Base-by-base conservation (phyloP, 352 stramenopile species). In the Peronospora destructor region DNA sequence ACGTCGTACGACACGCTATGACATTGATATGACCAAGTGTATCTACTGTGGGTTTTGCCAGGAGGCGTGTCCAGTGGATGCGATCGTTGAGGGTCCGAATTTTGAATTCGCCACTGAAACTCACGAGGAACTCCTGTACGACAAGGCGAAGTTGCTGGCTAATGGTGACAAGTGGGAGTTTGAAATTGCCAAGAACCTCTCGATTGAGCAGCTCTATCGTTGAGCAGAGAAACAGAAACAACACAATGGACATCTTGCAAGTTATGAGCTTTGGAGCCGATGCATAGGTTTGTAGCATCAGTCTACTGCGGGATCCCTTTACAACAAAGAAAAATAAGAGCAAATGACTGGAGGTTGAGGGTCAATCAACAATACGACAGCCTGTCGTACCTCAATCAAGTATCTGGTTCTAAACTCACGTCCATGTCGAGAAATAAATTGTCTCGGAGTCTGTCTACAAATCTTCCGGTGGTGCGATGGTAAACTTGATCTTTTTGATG, bases 11-110 rank as follows among this genome's bases (percentile, higher is more conserved):
- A 99, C 96, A 11, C 87, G 95, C 47, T 99, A 99, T 77, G 96
- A 99, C 74, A 99, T 99, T 68, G 97, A 99, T 76, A 99, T 99
- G 96, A 99, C 97, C 61, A 99, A 99, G 80, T 99, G 97, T 74
- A 99, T 99, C 71, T 99, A 98, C 82, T 99, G 96, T 67, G 96
- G 91, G 36, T 97, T 97, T 71, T 97, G 91, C 70, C 86, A 96
- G 64, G 84, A 93, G 52, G 95, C 95, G 2, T 99, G 96, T 60
- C 96, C 96, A 1, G 96, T 99, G 16, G 97, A 99, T 73, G 97
- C 97, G 43, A 99, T 99, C 60, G 97, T 99, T 29, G 97, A 99
- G 71, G 96, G 96, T 51, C 97, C 97, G 17, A 99, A 99, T 83
- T 99, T 98, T 71, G 97, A 99, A 73, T 99, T 99, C 59, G 87